A percentile compares a stretch with the other conserved stretches of the same genome.
phyloP scores from a whole-genome alignment of 306 rosid species.

The Medicago ruthenica region DNA sequence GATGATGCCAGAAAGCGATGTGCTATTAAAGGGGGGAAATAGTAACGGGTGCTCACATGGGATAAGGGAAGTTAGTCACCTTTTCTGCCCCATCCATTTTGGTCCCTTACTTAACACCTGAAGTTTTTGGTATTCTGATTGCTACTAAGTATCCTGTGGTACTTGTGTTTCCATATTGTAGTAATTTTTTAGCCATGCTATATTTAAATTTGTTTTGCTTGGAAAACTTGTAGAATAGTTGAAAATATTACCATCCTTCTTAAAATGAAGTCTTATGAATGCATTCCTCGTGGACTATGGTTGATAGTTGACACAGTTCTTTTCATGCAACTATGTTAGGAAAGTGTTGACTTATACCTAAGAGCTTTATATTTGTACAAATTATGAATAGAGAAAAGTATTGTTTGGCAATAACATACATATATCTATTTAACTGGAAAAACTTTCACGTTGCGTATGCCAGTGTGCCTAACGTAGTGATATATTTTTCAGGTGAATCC shows the following conservation, averaged over 20 bases:
- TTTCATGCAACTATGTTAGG: slow-evolving; percentile 12
- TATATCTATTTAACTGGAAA: background rate
- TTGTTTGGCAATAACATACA: slow-evolving; percentile 8
- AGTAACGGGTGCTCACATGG: slow-evolving; percentile 19
- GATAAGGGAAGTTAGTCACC: background rate
- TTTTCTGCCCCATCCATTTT: slow-evolving; percentile 17
- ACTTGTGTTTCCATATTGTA: background rate
- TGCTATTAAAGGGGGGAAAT: background rate
- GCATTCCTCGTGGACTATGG: slow-evolving; percentile 33
- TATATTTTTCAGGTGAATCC: slow-evolving; percentile 56
- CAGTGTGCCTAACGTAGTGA: slow-evolving; percentile 31
- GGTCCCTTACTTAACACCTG: slow-evolving; percentile 1
- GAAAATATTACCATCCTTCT: slow-evolving; percentile 4
- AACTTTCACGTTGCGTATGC: slow-evolving; percentile 20
- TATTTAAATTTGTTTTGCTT: slow-evolving; percentile 3
- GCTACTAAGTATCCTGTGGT: slow-evolving; percentile 15
- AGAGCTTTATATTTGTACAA: slow-evolving; percentile 2
- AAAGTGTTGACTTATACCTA: slow-evolving; percentile 24
- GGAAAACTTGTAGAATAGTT: slow-evolving; percentile 32
- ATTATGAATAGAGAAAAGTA: slow-evolving; percentile 36
- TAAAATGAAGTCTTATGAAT: slow-evolving; percentile 15
- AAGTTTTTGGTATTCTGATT: slow-evolving; percentile 19
- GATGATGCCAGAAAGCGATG: slow-evolving; percentile 27
- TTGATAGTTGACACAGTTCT: slow-evolving; percentile 32
- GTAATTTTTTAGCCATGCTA: background rate